Conservation (phyloP, 2,329 filamentous ascomycete species). For the Sarocladiaceae sp. region DNA sequence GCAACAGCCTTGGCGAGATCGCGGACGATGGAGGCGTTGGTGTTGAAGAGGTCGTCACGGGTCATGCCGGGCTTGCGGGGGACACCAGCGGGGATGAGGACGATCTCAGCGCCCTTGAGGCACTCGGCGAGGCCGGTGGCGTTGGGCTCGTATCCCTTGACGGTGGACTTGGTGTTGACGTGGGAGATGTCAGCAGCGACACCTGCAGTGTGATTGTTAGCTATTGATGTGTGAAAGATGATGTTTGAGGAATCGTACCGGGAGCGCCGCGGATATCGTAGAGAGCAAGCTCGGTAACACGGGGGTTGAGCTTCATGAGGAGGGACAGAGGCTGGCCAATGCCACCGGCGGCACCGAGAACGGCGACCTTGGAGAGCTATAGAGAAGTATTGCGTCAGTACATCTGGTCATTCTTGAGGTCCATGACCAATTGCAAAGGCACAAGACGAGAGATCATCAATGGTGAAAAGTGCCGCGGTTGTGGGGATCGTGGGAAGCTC, state of each 20-base stretch:
- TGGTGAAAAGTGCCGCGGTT: slow-evolving; percentile 10
- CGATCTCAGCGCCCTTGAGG: slow-evolving; percentile 85
- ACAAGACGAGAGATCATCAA: slow-evolving; percentile 11
- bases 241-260: slow-evolving; percentile 56
- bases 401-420: too few species aligned
- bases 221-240: too few species aligned
- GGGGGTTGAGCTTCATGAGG: slow-evolving; percentile 96
- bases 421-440: too few species aligned
- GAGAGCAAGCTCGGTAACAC: slow-evolving; percentile 88
- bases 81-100: slow-evolving; percentile 97
- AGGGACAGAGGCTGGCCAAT: slow-evolving; percentile 98
- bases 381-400: slow-evolving; percentile 1
- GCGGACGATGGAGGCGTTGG: slow-evolving; percentile 98
- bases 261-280: slow-evolving; percentile 96
- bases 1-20: slow-evolving; percentile 95
- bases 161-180: slow-evolving; percentile 97
- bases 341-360: slow-evolving; percentile 94
- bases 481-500: slow-evolving; percentile 5
- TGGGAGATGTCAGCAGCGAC: slow-evolving; percentile 97
- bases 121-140: slow-evolving; percentile 70
- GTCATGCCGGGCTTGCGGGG: slow-evolving; percentile 99
- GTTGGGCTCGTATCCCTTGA: slow-evolving; percentile 83
- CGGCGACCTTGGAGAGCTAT: slow-evolving; percentile 93
- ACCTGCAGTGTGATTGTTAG: too few species aligned
- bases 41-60: slow-evolving; percentile 99